phyloP scores from a whole-genome alignment of 805 yeast genomes.

The Wilhelminamyces savonicus region DNA sequence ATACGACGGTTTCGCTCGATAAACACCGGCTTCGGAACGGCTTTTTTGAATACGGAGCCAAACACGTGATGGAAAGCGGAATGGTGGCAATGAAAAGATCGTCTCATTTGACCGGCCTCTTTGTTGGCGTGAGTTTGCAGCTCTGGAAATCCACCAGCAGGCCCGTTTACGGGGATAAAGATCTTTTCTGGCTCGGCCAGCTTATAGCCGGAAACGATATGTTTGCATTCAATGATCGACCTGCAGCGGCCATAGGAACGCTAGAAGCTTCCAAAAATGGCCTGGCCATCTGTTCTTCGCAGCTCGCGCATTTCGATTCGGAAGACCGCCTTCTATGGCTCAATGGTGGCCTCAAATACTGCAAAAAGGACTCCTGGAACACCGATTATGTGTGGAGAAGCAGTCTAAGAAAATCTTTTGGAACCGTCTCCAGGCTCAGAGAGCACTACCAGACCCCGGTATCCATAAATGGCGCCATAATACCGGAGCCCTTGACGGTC shows the following conservation, averaged over 20 bases:
- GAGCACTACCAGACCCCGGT: too few species aligned
- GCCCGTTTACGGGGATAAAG: conserved; percentile 20
- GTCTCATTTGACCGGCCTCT: conserved; percentile 13
- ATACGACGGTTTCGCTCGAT: too few species aligned
- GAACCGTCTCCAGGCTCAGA: too few species aligned
- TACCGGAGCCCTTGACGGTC: too few species aligned
- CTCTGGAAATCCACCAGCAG: conserved; percentile 13
- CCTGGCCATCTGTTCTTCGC: conserved; percentile 23
- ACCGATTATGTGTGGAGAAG: too few species aligned
- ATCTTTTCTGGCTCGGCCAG: conserved; percentile 26
- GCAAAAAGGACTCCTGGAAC: conserved; percentile 12
- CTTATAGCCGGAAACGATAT: conserved; percentile 12
- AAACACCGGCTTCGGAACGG: conserved; percentile 9
- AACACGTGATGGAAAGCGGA: conserved; percentile 31
- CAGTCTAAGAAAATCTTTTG: too few species aligned
- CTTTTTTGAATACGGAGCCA: conserved; percentile 13
- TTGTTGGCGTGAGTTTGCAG: conserved; percentile 7
- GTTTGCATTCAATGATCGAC: conserved; percentile 12
- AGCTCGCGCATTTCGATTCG: conserved; percentile 16
- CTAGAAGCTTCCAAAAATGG: conserved; percentile 5
- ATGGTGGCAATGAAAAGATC: conserved; percentile 22
- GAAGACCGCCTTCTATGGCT: conserved; percentile 18
- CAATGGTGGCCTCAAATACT: conserved; percentile 21
- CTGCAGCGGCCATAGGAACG: conserved; percentile 18
- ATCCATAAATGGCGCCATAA: too few species aligned